Evolutionary conservation across 768 basidiomycete genomes (phyloP).

Genomic region (Macrolepiota albuminosa): DNA sequence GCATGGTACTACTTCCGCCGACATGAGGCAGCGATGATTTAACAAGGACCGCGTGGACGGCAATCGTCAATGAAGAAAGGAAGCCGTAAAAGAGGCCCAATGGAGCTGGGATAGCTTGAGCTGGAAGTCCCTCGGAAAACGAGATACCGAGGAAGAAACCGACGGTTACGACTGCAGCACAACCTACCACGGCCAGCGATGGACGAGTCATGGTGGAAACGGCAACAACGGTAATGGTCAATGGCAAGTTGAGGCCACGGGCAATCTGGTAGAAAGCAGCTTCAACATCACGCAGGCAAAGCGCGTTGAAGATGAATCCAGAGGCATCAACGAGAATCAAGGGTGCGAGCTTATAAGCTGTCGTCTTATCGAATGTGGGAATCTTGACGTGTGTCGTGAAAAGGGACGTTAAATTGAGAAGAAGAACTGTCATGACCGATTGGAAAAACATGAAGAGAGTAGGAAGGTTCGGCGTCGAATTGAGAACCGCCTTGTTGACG

Average conservation of each 20-base stretch:
- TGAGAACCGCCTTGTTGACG: constrained; percentile 40
- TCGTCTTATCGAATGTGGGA: constrained; percentile 15
- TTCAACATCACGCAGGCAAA: constrained; percentile 48
- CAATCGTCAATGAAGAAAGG: constrained; percentile 62
- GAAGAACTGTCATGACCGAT: constrained; percentile 23
- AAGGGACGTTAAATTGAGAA: constrained; percentile 19
- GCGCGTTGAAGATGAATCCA: constrained; percentile 26
- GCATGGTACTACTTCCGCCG: constrained; percentile 61
- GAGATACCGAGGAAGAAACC: constrained; percentile 70
- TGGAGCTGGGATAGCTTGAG: constrained; percentile 39
- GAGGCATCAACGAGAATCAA: constrained; percentile 33
- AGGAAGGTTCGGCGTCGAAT: constrained; percentile 25
- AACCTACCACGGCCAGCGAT: constrained; percentile 51
- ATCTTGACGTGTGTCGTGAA: constrained; percentile 21
- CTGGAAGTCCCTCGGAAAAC: constrained; percentile 31
- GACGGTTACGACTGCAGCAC: constrained; percentile 66
- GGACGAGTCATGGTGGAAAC: constrained; percentile 56
- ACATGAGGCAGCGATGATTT: constrained; percentile 68
- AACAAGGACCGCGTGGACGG: constrained; percentile 79
- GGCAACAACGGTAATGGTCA: constrained; percentile 70
- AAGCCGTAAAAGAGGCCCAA: constrained; percentile 69
- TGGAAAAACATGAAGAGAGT: constrained; percentile 27
- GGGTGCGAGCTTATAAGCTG: constrained; percentile 19
- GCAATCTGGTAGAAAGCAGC: constrained; percentile 80
- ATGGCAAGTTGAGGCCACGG: constrained; percentile 72